Conservation (phyloP, 129 eudicot genomes). For the Mikania micrantha region DNA sequence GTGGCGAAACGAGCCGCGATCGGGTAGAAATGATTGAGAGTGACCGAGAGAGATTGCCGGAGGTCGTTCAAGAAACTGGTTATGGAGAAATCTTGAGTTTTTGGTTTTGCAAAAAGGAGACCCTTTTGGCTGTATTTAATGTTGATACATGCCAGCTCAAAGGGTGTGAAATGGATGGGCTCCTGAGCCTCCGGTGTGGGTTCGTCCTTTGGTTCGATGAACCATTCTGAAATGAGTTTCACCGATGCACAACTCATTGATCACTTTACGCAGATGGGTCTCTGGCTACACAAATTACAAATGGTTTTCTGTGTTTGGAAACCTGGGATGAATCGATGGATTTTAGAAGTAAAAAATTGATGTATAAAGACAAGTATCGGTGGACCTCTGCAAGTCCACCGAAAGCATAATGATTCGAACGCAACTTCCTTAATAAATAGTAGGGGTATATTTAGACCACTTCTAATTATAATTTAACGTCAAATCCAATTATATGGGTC, state of each 20-base stretch:
- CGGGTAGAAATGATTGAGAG: constrained; percentile 47
- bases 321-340: too few relatives aligned
- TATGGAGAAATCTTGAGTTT: constrained; percentile 23
- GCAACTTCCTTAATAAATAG: too few relatives aligned
- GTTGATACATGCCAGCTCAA: constrained; percentile 31
- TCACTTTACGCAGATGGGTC: too few relatives aligned
- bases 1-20: constrained; percentile 50
- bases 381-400: too few relatives aligned
- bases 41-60: constrained; percentile 32
- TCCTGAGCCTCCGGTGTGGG: constrained; percentile 27
- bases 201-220: constrained; percentile 27
- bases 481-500: too few relatives aligned
- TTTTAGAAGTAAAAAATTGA: too few relatives aligned
- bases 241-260: constrained; percentile 1
- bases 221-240: constrained; percentile 37
- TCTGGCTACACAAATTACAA: too few relatives aligned
- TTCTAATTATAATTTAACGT: too few relatives aligned
- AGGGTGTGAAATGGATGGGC: constrained; percentile 39
- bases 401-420: too few relatives aligned
- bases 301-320: too few relatives aligned
- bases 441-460: too few relatives aligned
- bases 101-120: constrained; percentile 33
- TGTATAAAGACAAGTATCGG: too few relatives aligned
- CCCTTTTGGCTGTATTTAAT: constrained; percentile 44
- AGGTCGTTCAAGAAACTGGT: constrained; percentile 29